Evolutionary conservation across 2,329 filamentous ascomycete genomes (phyloP).

Genomic region (Emmonsiellopsis sp.): DNA sequence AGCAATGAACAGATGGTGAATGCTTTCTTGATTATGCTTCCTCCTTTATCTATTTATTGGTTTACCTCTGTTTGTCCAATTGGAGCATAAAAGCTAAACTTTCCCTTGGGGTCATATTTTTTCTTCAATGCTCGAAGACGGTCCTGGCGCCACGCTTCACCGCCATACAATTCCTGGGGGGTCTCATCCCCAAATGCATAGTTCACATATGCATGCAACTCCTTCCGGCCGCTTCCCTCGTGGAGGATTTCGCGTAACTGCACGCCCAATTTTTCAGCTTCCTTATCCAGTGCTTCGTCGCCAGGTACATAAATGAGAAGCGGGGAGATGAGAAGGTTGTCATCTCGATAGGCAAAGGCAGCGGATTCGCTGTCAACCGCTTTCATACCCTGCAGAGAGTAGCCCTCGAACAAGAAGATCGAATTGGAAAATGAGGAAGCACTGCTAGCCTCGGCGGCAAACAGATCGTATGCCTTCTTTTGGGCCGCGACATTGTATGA

Average conservation of each 20-base stretch:
- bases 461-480: slow-evolving; percentile 30
- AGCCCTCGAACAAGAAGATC: slow-evolving; percentile 50
- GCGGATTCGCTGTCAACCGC: slow-evolving; percentile 26
- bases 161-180: slow-evolving; percentile 21
- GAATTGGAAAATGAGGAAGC: slow-evolving; percentile 27
- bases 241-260: slow-evolving; percentile 22
- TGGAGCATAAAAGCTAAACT: slow-evolving; percentile 24
- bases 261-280: slow-evolving; percentile 20
- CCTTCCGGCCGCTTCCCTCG: slow-evolving; percentile 12
- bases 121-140: slow-evolving; percentile 23
- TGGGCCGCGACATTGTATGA: slow-evolving; percentile 31
- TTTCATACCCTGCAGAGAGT: slow-evolving; percentile 40
- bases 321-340: slow-evolving; percentile 33
- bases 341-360: slow-evolving; percentile 40
- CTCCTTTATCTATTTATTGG: too few species aligned
- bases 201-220: slow-evolving; percentile 23
- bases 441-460: slow-evolving; percentile 21
- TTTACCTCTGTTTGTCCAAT: neutral
- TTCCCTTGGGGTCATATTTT: slow-evolving; percentile 27
- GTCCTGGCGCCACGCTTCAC: slow-evolving; percentile 24
- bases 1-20: too few species aligned
- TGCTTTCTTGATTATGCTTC: too few species aligned
- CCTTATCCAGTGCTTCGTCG: slow-evolving; percentile 15
- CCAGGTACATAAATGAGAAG: slow-evolving; percentile 23
- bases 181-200: slow-evolving; percentile 23